Base-by-base conservation (phyloP, 495 filamentous ascomycete genomes). In the Aspergillus affinis region DNA sequence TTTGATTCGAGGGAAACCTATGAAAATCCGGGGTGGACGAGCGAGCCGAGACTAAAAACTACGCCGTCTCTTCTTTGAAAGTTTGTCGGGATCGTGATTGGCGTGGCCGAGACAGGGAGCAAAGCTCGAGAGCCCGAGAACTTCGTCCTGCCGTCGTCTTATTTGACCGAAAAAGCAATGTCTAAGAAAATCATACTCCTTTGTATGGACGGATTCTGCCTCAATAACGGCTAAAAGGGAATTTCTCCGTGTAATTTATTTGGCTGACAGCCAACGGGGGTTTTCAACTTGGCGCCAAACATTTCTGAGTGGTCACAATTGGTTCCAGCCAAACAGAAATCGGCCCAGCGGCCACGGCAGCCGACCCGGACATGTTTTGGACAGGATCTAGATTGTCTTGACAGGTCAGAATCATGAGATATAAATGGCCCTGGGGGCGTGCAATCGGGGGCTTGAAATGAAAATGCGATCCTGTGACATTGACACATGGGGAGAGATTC, bases 1-100 rank as follows among this genome's bases (percentile, higher is more conserved):
- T 48, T 29, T 41, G 19, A 48, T 36, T 45, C 30, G 49, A 15
- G 5, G 51, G 19, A 53, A 41, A 41, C 36, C 36, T 4, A 15
- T 41, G 60, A 54, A 56, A 66, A 66, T 66, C 64, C 64, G 60
- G 64, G 64, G 62, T 18, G 58, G 57, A 29, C 49, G 56, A 54
- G 26, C 49, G 36, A 55, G 47, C 57, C 48, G 47, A 49, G 57
- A 27, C 55, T 48, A 30, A 60, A 26, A 26, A 47, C 53, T 21
- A 54, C 57, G 48, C 48, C 53, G 30, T 53, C 26, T 18, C 23
- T 46, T 46, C 29, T 51, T 51, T 51, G 32, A 15, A 58, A 29
- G 49, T 21, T 23, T 3, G 17, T 21, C n/a, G 23, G 5, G 21
- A 12, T 17, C 13, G 15, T 64, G 53, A 59, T 64, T 64, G 61